phyloP scores from a whole-genome alignment of 1,284 basidiomycete genomes.

The Rhodotorula glutinis region DNA sequence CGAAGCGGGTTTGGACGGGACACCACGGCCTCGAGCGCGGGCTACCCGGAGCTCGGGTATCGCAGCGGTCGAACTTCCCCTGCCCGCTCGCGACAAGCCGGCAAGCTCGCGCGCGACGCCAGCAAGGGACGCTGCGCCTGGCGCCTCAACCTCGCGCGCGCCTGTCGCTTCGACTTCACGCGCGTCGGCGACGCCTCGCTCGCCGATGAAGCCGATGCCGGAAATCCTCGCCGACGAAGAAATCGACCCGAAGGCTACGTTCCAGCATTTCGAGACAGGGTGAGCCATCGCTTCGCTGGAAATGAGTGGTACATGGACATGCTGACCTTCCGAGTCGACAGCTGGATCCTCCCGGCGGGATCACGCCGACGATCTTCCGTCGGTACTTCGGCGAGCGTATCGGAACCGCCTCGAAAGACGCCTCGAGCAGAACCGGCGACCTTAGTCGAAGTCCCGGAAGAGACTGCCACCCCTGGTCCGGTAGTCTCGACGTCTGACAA shows the following conservation, averaged over 20 bases:
- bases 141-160: not conserved
- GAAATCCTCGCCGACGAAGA: not conserved
- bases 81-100: not conserved
- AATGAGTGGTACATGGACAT: not conserved
- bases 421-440: not conserved
- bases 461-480: not conserved
- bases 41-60: not conserved
- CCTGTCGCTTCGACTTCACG: not conserved
- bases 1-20: conserved; percentile 4
- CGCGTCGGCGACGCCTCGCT: not conserved
- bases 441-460: not conserved
- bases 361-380: conserved; percentile 18
- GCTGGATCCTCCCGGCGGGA: conserved; percentile 36
- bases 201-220: conserved; percentile 9
- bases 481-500: not conserved
- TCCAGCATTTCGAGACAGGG: conserved; percentile 34
- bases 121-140: too few relatives aligned
- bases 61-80: not conserved
- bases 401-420: not conserved
- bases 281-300: not conserved
- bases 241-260: conserved; percentile 13
- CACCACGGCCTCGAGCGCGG: not conserved
- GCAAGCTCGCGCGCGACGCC: not conserved
- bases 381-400: too few relatives aligned
- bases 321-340: not conserved